These are phyloP conservation scores for Rhododendron mucronatum DNA, from an alignment of 148 eudicot genomes.

Conservation along the genomic window DNA sequence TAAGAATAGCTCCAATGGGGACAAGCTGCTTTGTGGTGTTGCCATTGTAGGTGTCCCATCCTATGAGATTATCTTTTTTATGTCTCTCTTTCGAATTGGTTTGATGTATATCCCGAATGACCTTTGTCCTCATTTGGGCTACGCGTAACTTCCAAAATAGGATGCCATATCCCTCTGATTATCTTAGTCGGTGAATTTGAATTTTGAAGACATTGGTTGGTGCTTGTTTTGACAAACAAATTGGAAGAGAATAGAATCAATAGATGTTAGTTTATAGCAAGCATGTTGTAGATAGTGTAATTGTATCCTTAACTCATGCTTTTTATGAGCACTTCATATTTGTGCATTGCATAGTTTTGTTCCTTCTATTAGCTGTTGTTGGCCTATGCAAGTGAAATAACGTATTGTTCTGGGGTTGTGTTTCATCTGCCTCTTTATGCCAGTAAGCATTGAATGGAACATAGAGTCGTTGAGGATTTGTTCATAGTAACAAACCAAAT, in stretches of 20 bases:
- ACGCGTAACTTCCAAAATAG: neutral
- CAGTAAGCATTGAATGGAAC: neutral
- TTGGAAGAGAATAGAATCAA: neutral
- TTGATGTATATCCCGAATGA: neutral
- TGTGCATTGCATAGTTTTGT: neutral
- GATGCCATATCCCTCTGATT: neutral
- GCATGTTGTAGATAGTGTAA: neutral
- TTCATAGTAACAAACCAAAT: neutral
- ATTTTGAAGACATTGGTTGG: neutral
- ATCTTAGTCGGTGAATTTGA: neutral
- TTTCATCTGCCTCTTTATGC: neutral
- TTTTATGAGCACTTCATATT: neutral
- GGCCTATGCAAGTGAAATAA: neutral
- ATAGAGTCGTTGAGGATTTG: neutral
- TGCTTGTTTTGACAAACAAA: neutral
- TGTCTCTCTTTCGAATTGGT: no score
- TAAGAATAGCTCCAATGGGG: neutral
- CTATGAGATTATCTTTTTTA: no score
- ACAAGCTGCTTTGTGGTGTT: neutral
- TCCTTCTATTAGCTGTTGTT: neutral
- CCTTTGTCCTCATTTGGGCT: neutral
- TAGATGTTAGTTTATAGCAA: neutral
- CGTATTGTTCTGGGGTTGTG: neutral
- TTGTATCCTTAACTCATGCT: neutral
- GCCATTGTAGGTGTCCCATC: no score